Evolutionary conservation across 352 stramenopile genomes (phyloP), one percentile per base, ranked within the genome.

Genomic region (Phytopythium delawarense): DNA sequence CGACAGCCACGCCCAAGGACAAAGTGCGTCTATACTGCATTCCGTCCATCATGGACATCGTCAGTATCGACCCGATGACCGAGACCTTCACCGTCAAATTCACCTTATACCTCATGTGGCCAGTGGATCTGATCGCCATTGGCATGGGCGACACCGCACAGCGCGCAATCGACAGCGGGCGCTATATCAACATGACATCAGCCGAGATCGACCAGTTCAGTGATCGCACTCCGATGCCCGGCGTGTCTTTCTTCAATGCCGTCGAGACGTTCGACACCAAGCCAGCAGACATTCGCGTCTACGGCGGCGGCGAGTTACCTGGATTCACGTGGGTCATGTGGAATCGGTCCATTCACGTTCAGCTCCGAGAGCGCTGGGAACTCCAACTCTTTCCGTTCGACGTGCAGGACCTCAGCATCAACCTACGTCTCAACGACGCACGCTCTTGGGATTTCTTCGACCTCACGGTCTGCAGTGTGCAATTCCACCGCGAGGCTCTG

Each of bases 71-170:
- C 40, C 65, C 66, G 48, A 66, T 69, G 25, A 52, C 55, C 32
- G 62, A 72, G 45, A 69, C 62, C 20, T 72, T 72, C 48, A 59
- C 52, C 18, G 62, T 61, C 46, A 66, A 72, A 45, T 66, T 66
- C 45, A 59, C 53, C 1, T 40, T 72, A n/a, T 66, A 72, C 30
- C 37, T 72, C 11, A 16, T 66, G 1, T 67, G 61, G 61, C 55
- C 61, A 4, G 61, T 66, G 18, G 61, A 66, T 53, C 28, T 72
- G n/a, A 28, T 42, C 20, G 42, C 46, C 18, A 65, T 72, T 23
- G 50, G 25, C n/a, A 52, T 64, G 40, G 21, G 15, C 5, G 25
- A 62, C 21, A 42, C 63, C 28, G 49, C 61, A 20, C 18, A 69
- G 23, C 45, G 50, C 9, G 62, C 62, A 16, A 54, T 35, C n/a